Evolutionary conservation across 2,329 filamentous ascomycete species (phyloP).

Genomic region (Thelonectria blattea): DNA sequence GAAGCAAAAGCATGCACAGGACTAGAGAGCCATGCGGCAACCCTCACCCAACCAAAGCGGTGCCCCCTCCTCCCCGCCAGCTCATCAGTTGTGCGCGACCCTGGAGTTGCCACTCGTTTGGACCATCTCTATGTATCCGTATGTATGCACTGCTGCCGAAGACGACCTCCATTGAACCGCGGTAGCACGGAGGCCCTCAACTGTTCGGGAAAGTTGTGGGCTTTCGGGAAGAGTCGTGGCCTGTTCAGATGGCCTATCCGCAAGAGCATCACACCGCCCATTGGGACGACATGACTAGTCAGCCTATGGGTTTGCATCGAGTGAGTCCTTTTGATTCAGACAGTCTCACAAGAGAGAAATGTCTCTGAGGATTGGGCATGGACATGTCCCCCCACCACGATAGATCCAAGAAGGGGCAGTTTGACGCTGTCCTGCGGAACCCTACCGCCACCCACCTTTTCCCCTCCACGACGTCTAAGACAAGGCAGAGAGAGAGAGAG

Average conservation of each 20-base stretch:
- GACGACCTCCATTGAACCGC: background rate
- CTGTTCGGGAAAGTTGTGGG: background rate
- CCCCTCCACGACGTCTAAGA: conserved; percentile 7
- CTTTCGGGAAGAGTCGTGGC: background rate
- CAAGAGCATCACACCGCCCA: conserved; percentile 11
- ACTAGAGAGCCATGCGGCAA: conserved; percentile 18
- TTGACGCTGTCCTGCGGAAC: conserved; percentile 10
- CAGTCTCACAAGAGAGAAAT: background rate
- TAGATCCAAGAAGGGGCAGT: background rate
- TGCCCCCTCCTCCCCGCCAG: background rate
- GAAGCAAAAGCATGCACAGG: conserved; percentile 21
- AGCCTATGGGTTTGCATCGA: background rate
- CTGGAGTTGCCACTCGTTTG: background rate
- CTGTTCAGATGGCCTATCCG: conserved; percentile 1
- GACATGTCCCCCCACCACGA: background rate
- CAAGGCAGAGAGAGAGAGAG: conserved; percentile 5
- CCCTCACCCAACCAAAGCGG: conserved; percentile 9
- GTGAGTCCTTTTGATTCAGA: conserved; percentile 8
- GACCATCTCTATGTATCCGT: background rate
- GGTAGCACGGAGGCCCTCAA: background rate
- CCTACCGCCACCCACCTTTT: conserved; percentile 6
- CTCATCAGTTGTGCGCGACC: conserved; percentile 1
- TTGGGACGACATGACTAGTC: conserved; percentile 5
- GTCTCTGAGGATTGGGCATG: background rate
- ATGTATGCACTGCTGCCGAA: background rate